Percentiles rank a stretch among this genome's conserved stretches.
These are phyloP conservation scores for Podaxis pistillaris DNA, from an alignment of 768 basidiomycete species.

Conservation along the genomic window DNA sequence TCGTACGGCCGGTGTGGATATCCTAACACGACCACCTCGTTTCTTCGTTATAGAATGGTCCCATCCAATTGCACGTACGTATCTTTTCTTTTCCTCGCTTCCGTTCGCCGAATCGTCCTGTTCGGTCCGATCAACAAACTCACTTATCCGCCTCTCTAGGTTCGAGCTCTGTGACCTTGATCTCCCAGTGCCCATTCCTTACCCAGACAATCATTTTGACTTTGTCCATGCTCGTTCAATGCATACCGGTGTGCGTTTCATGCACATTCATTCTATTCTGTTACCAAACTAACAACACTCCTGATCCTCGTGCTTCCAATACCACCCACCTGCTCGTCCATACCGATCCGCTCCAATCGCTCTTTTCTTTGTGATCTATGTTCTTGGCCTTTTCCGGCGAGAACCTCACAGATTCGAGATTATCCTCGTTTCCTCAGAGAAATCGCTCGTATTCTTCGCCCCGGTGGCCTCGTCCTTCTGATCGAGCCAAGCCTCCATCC, in stretches of 20 bases:
- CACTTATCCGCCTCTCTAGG: constrained; percentile 30
- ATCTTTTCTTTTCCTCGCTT: constrained; percentile 9
- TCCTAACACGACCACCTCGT: constrained; percentile 2
- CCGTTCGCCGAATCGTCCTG: neutral
- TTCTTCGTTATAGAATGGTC: constrained; percentile 43
- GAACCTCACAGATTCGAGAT: constrained; percentile 49
- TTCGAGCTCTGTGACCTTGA: constrained; percentile 74
- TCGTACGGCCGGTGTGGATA: constrained; percentile 8
- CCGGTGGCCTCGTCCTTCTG: constrained; percentile 67
- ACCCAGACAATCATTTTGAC: constrained; percentile 62
- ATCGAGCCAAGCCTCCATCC: constrained; percentile 59
- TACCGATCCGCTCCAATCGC: constrained; percentile 6
- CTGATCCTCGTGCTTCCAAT: neutral
- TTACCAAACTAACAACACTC: neutral
- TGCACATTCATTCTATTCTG: constrained; percentile 2
- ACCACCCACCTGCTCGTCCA: neutral
- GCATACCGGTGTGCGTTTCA: constrained; percentile 56
- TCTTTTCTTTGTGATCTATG: constrained; percentile 5
- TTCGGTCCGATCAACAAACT: constrained; percentile 1
- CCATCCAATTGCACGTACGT: constrained; percentile 74
- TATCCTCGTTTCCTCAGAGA: constrained; percentile 61
- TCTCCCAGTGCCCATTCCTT: constrained; percentile 51
- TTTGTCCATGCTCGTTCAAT: constrained; percentile 69
- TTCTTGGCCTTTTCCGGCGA: constrained; percentile 11
- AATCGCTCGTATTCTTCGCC: constrained; percentile 63